phyloP scores from a whole-genome alignment of 331 rosid species.

The Pyrus hybrid region DNA sequence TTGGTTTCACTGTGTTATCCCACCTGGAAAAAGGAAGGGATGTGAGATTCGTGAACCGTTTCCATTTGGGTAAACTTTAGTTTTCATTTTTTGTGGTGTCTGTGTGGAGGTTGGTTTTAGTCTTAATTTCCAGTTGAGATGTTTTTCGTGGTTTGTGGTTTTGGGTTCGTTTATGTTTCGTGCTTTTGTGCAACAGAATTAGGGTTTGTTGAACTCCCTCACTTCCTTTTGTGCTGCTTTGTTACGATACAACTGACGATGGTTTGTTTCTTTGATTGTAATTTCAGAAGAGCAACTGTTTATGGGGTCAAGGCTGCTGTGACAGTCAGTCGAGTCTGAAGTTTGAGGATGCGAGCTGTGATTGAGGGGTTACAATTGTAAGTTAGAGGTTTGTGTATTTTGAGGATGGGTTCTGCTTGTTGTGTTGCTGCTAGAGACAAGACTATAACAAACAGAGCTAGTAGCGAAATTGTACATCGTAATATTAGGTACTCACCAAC shows the following conservation, averaged over 20 bases:
- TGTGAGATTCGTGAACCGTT: neutral
- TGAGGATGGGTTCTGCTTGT: slow-evolving; percentile 82
- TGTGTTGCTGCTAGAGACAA: slow-evolving; percentile 78
- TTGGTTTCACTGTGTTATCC: neutral
- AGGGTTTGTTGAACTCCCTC: neutral
- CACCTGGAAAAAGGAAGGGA: slow-evolving; percentile 1
- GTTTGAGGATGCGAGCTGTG: slow-evolving; percentile 17
- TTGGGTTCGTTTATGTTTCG: neutral
- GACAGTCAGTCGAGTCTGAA: slow-evolving; percentile 2
- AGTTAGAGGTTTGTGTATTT: slow-evolving; percentile 6
- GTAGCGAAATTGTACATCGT: slow-evolving; percentile 46
- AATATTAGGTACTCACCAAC: slow-evolving; percentile 67
- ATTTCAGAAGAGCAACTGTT: slow-evolving; percentile 8
- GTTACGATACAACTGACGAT: neutral
- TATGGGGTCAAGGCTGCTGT: slow-evolving; percentile 12
- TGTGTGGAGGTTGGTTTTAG: neutral
- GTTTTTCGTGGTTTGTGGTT: neutral
- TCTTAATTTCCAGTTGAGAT: neutral
- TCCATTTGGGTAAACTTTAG: neutral
- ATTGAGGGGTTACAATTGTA: slow-evolving; percentile 18
- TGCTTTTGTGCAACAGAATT: neutral
- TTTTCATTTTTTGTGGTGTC: neutral
- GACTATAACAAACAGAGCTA: slow-evolving; percentile 51
- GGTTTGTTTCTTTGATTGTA: neutral
- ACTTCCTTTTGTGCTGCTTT: neutral